Conservation (phyloP, 257 asterid genomes). For the Echium plantagineum region DNA sequence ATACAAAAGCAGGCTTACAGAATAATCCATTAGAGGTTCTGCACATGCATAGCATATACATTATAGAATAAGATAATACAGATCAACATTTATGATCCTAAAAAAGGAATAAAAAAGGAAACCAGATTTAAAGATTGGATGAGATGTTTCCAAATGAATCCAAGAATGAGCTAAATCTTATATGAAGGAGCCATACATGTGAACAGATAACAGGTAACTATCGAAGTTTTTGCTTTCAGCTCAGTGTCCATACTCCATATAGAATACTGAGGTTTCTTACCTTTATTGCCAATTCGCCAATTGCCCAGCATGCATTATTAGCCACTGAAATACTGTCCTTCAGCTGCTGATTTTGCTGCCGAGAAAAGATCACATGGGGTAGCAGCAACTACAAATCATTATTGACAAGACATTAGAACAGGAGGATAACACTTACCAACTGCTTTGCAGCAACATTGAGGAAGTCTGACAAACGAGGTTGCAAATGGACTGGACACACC, state of each 20-base stretch:
- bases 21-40: background rate
- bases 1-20: background rate
- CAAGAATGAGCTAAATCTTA: background rate
- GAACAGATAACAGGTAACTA: background rate
- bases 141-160: background rate
- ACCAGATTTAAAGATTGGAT: background rate
- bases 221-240: too few relatives aligned
- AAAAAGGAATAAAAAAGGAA: too few relatives aligned
- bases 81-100: too few relatives aligned
- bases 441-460: constrained; percentile 85
- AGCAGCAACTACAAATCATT: constrained; percentile 6
- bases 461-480: constrained; percentile 65
- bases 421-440: constrained; percentile 46
- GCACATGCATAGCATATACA: background rate
- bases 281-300: constrained; percentile 94
- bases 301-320: constrained; percentile 99
- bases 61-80: too few relatives aligned
- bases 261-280: constrained; percentile 15
- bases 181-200: background rate
- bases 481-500: constrained; percentile 43
- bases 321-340: constrained; percentile 91
- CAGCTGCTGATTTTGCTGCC: constrained; percentile 66
- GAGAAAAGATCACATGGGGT: constrained; percentile 13
- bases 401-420: constrained; percentile 6
- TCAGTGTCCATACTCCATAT: background rate